Percentiles rank a stretch among this genome's conserved stretches.
These are phyloP conservation scores for Misopates orontium DNA, from an alignment of 257 asterid species.

Conservation along the genomic window DNA sequence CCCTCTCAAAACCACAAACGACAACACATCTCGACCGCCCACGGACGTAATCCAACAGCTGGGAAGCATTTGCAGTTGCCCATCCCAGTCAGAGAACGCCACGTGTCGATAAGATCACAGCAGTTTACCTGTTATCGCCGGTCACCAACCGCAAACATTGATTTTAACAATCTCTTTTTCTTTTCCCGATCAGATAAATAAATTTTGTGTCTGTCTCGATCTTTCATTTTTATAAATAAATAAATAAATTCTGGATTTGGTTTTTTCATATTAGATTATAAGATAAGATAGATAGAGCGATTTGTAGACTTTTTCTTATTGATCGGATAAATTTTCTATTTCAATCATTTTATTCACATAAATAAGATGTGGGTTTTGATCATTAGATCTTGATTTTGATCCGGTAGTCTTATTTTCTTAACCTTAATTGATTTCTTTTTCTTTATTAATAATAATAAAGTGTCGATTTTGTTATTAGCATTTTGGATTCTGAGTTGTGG, in stretches of 20 bases:
- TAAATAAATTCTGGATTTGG: too few relatives aligned
- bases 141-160: conserved; percentile 43
- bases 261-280: too few relatives aligned
- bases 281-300: too few relatives aligned
- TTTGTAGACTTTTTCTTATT: too few relatives aligned
- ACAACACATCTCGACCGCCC: conserved; percentile 26
- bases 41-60: conserved; percentile 33
- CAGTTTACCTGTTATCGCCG: conserved; percentile 33
- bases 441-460: conserved; percentile 4
- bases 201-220: background rate
- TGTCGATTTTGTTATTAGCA: too few relatives aligned
- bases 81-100: conserved; percentile 19
- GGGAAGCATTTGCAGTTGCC: conserved; percentile 38
- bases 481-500: conserved; percentile 29
- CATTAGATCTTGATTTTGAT: conserved; percentile 21
- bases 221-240: too few relatives aligned
- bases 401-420: background rate
- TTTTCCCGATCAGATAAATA: too few relatives aligned
- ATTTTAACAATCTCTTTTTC: conserved; percentile 31
- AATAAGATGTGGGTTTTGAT: conserved; percentile 15
- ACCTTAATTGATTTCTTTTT: conserved; percentile 8
- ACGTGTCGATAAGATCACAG: conserved; percentile 32
- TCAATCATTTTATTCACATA: conserved; percentile 10
- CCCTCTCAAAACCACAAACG: conserved; percentile 24
- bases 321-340: too few relatives aligned